These are phyloP conservation scores for Acidiella bohemica DNA, from an alignment of 495 filamentous ascomycete species.

Conservation along the genomic window DNA sequence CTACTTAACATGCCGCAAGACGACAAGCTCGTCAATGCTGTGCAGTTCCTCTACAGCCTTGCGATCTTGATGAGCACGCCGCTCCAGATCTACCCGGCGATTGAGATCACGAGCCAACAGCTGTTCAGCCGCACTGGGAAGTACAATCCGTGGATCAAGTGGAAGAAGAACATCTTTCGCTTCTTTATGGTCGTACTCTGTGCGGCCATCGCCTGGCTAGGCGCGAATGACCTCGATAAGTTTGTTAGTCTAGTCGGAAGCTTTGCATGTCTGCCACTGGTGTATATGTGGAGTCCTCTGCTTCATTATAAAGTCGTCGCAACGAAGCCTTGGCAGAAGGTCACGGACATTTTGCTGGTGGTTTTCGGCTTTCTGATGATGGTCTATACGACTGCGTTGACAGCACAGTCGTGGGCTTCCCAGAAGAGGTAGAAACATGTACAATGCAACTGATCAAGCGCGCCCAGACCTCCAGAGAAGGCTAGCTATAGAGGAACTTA, in stretches of 20 bases:
- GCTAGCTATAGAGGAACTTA: too few species aligned
- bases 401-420: conserved; percentile 77
- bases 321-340: conserved; percentile 43
- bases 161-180: conserved; percentile 94
- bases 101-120: conserved; percentile 61
- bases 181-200: conserved; percentile 82
- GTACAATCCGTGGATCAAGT: conserved; percentile 91
- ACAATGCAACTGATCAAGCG: too few species aligned
- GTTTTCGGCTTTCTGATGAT: conserved; percentile 75
- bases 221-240: conserved; percentile 87
- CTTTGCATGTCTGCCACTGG: conserved; percentile 93
- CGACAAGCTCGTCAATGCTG: conserved; percentile 84
- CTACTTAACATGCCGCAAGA: conserved; percentile 94
- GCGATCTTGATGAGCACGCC: conserved; percentile 90
- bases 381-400: conserved; percentile 77
- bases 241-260: conserved; percentile 92
- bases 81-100: conserved; percentile 91
- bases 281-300: conserved; percentile 90
- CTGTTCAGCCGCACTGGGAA: conserved; percentile 75
- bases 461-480: too few species aligned
- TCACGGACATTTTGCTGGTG: conserved; percentile 59
- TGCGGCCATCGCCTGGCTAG: conserved; percentile 76
- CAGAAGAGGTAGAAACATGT: too few species aligned
- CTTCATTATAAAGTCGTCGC: conserved; percentile 76
- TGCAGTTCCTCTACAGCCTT: conserved; percentile 89